phyloP scores from a whole-genome alignment of 805 yeast species.

The Cyberlindnera nakhonratchasimensis region DNA sequence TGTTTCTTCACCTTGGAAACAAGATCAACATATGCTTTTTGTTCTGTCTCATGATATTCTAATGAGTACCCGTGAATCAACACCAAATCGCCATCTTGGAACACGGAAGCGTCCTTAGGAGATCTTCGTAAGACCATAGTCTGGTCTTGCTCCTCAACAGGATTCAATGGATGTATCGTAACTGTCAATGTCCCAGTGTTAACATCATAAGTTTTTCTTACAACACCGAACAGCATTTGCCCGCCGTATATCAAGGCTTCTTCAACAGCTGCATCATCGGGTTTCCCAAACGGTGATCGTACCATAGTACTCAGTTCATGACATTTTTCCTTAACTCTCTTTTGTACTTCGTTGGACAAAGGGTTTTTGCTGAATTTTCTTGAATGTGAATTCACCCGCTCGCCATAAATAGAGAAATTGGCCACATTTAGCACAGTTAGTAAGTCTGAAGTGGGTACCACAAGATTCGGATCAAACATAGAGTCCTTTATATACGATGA shows the following conservation, averaged over 20 bases:
- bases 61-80: slow-evolving; percentile 5
- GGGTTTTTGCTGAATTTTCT: slow-evolving; percentile 5
- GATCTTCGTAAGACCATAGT: neutral
- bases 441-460: slow-evolving; percentile 10
- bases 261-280: slow-evolving; percentile 1
- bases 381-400: neutral
- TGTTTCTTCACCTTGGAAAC: slow-evolving; percentile 3
- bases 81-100: slow-evolving; percentile 5
- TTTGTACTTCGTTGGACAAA: slow-evolving; percentile 2
- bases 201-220: neutral
- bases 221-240: neutral
- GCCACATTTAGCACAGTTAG: slow-evolving; percentile 11
- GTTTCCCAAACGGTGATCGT: neutral
- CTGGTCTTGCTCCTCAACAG: neutral
- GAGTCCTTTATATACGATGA: slow-evolving; percentile 7
- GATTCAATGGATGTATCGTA: neutral
- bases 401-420: slow-evolving; percentile 3
- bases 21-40: slow-evolving; percentile 2
- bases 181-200: neutral
- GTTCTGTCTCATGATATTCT: neutral
- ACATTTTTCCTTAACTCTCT: neutral
- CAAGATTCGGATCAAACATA: slow-evolving; percentile 7
- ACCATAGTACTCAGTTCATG: neutral
- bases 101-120: neutral
- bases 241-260: slow-evolving; percentile 1